These are phyloP conservation scores for Dunaliella primolecta DNA, from an alignment of 139 green algal genomes.

Conservation along the genomic window DNA sequence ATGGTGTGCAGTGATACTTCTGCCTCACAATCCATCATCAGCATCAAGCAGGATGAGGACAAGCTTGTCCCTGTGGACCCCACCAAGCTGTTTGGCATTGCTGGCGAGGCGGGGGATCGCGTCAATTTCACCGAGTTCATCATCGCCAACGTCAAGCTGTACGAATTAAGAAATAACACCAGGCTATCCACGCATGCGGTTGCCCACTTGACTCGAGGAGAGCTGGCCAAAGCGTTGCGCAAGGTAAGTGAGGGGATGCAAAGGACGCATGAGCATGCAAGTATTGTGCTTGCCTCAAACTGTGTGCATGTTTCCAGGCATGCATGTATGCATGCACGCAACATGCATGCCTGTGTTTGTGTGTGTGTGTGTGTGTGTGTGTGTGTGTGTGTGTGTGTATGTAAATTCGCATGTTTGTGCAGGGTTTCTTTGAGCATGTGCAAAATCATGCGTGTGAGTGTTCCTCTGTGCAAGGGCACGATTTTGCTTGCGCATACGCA, in stretches of 20 bases:
- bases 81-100: slow-evolving; percentile 87
- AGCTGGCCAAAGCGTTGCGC: slow-evolving; percentile 91
- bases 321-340: too few relatives aligned
- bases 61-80: slow-evolving; percentile 83
- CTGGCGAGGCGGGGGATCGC: slow-evolving; percentile 87
- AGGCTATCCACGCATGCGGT: slow-evolving; percentile 84
- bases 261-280: not conserved
- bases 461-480: too few relatives aligned
- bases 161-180: slow-evolving; percentile 80
- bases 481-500: too few relatives aligned
- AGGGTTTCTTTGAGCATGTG: too few relatives aligned
- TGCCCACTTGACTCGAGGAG: slow-evolving; percentile 85
- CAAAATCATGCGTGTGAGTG: too few relatives aligned
- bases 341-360: too few relatives aligned
- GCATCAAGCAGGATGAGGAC: slow-evolving; percentile 97
- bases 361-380: too few relatives aligned
- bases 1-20: slow-evolving; percentile 89
- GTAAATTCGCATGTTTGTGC: too few relatives aligned
- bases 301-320: not conserved
- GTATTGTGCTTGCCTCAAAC: not conserved
- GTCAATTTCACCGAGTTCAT: slow-evolving; percentile 88
- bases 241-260: slow-evolving; percentile 68
- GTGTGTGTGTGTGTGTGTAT: too few relatives aligned
- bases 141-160: slow-evolving; percentile 90
- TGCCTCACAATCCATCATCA: slow-evolving; percentile 88